Percentiles rank a stretch among this genome's conserved stretches.
phyloP scores from a whole-genome alignment of 352 stramenopile genomes.

The Nothophytophthora sp. region DNA sequence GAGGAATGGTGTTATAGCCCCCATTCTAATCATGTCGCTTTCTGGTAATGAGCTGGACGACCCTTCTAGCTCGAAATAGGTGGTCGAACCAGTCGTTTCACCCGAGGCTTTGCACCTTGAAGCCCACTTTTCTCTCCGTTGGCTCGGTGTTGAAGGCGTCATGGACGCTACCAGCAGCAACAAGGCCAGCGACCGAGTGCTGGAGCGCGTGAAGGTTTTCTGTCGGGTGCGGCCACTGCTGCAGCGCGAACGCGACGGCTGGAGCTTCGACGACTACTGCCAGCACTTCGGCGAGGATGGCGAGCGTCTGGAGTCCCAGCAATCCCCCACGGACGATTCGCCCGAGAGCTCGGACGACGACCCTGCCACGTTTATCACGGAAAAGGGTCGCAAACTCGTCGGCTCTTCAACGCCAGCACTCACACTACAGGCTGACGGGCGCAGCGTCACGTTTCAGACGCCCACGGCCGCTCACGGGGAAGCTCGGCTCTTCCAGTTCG shows the following conservation, averaged over 20 bases:
- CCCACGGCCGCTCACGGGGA: conserved; percentile 21
- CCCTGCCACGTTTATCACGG: conserved; percentile 61
- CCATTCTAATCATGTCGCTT: too few species aligned
- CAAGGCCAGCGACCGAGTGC: conserved; percentile 15
- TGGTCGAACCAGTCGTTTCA: too few species aligned
- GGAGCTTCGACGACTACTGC: conserved; percentile 59
- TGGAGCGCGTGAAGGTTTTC: conserved; percentile 73
- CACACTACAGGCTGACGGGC: conserved; percentile 28
- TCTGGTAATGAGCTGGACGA: too few species aligned
- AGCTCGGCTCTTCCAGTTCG: conserved; percentile 56
- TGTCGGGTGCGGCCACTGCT: conserved; percentile 64
- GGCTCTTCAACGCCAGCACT: conserved; percentile 21
- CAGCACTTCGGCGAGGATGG: conserved; percentile 32
- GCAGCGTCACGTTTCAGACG: conserved; percentile 30
- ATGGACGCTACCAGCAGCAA: conserved; percentile 14
- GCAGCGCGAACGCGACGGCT: conserved; percentile 57
- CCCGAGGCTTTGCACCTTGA: too few species aligned
- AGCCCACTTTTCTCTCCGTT: background rate
- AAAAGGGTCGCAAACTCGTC: conserved; percentile 35
- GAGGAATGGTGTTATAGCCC: too few species aligned
- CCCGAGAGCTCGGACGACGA: conserved; percentile 28
- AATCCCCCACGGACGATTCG: conserved; percentile 15
- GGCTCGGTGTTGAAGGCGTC: background rate
- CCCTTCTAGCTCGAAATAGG: too few species aligned
- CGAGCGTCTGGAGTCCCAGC: conserved; percentile 12